Base-by-base conservation (phyloP, 176 grass and related monocot genomes). In the Avena atlantica region DNA sequence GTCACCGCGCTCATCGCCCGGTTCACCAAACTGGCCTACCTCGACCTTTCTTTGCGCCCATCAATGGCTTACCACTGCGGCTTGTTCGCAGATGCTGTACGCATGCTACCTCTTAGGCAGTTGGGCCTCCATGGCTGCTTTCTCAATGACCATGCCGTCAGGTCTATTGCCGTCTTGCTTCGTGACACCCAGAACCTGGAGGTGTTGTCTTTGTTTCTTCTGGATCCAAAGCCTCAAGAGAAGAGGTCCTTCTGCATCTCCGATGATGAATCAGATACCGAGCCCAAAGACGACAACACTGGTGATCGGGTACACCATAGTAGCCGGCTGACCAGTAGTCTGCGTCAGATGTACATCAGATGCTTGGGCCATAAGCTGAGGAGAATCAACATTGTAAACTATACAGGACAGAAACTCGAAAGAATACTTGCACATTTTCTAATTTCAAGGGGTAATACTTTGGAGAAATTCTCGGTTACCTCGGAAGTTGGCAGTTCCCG, bases 121-220 rank as follows among this genome's bases (percentile, higher is more conserved):
- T 85, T 75, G 70, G 67, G 6, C 12, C 80, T 91, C 58, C 52
- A 88, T 52, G 89, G 87, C 29, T 17, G 76, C 68, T 9, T 83
- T 31, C 4, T 8, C 31, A 13, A 24, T 13, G 8, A 72, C 4
- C 50, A 58, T 9, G 13, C 31, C 12, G 4, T 59, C 27, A 8
- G 31, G 48, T 56, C 65, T 1, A 25, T 58, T n/a, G 7, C 34
- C 0, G n/a, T 24, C 20, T 45, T 83, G 66, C 81, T 83, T 15
- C 66, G 36, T 53, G 37, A 12, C 34, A 72, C 51, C 3, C 4
- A 20, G 11, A 36, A 68, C 31, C 66, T 83, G 51, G 51, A 83
- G 13, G 20, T 12, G 12, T 4, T 83, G 3, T 72, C 67, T 0
- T n/a, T 83, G n/a, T 44, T 36, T n/a, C 66, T 8, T 21, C 4